phyloP scores from a whole-genome alignment of 2,329 filamentous ascomycete genomes.

The Colletotrichum viniferum region DNA sequence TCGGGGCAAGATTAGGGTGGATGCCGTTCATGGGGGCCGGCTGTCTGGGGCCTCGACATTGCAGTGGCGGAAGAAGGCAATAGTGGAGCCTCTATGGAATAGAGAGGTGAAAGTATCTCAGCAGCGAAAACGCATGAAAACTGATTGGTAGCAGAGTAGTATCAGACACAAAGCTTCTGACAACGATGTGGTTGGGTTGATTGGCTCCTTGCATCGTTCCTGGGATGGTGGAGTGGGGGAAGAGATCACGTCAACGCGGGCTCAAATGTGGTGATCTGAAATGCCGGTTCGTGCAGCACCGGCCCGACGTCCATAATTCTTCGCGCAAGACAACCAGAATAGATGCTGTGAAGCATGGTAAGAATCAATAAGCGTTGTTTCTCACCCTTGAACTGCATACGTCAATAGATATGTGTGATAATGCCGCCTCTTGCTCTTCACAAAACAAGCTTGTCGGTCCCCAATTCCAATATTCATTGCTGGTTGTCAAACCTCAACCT shows the following conservation, averaged over 20 bases:
- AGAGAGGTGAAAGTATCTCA: background rate
- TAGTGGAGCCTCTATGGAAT: background rate
- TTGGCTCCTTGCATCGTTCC: background rate
- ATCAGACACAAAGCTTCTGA: background rate
- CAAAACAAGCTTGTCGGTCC: background rate
- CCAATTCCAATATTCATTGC: background rate
- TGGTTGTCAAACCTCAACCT: background rate
- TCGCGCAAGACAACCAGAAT: background rate
- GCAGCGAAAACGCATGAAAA: background rate
- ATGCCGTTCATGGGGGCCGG: background rate
- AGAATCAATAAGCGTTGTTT: background rate
- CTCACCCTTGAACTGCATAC: background rate
- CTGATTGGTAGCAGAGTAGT: background rate
- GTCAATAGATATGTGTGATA: background rate
- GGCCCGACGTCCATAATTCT: background rate
- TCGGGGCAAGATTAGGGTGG: background rate
- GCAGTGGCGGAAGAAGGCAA: background rate
- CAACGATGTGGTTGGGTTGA: background rate
- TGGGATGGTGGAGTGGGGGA: background rate
- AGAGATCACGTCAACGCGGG: slow-evolving; percentile 1
- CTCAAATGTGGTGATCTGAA: background rate
- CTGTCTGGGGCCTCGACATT: background rate
- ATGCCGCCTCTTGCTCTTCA: background rate
- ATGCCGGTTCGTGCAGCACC: background rate
- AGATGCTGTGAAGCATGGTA: background rate